Conservation (phyloP, 495 filamentous ascomycete species). For the Hypoxylon fragiforme region DNA sequence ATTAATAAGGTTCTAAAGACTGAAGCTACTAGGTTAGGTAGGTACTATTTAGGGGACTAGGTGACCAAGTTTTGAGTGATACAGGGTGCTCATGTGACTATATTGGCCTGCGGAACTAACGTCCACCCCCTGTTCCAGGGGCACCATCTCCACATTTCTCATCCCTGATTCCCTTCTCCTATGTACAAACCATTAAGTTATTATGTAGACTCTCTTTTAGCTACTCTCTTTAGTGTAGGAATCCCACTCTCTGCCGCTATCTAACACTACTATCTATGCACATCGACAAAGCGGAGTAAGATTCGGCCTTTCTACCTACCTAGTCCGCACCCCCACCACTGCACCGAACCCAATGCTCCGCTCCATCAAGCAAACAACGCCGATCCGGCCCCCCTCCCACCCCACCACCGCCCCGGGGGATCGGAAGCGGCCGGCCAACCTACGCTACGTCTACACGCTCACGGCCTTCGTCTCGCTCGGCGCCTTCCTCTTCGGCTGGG, state of each 20-base stretch:
- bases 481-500: constrained; percentile 59
- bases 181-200: too few relatives aligned
- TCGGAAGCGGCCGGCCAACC: constrained; percentile 12
- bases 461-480: constrained; percentile 33
- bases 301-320: not conserved
- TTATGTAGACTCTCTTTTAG: too few relatives aligned
- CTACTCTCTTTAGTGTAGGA: too few relatives aligned
- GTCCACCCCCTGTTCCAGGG: not conserved
- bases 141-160: constrained; percentile 5
- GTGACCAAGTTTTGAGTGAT: not conserved
- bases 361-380: constrained; percentile 28
- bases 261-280: too few relatives aligned
- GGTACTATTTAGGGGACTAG: too few relatives aligned
- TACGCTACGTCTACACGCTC: constrained; percentile 32
- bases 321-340: too few relatives aligned
- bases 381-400: constrained; percentile 20
- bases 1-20: too few relatives aligned
- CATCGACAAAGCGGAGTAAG: too few relatives aligned
- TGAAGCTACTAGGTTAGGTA: too few relatives aligned
- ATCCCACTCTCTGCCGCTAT: too few relatives aligned
- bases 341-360: constrained; percentile 5
- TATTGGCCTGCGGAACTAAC: constrained; percentile 16
- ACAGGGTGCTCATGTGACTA: constrained; percentile 6
- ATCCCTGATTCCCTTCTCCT: not conserved
- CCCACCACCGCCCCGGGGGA: not conserved